Conservation (phyloP, 345 rosid genomes). For the Punica granatum region DNA sequence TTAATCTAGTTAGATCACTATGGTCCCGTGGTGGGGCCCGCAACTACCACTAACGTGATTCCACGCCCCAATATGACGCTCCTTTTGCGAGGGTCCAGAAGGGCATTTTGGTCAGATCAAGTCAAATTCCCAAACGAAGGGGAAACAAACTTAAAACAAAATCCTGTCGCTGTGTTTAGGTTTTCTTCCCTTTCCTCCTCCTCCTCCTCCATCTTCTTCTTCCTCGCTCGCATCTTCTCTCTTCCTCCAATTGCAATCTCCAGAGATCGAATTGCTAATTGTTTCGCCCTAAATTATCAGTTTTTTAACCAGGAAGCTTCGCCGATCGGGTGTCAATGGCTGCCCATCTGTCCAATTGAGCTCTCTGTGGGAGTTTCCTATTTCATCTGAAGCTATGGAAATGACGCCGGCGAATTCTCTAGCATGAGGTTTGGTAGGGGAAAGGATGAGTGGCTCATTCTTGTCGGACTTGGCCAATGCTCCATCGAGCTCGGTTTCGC, state of each 20-base stretch:
- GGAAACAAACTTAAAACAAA: background rate
- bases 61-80: too few relatives aligned
- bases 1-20: too few relatives aligned
- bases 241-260: background rate
- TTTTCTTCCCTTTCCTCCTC: background rate
- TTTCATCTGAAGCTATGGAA: background rate
- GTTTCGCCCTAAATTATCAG: background rate
- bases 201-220: background rate
- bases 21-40: too few relatives aligned
- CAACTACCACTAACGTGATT: too few relatives aligned
- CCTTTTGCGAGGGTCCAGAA: too few relatives aligned
- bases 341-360: background rate
- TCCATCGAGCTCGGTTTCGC: background rate
- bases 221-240: background rate
- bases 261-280: background rate
- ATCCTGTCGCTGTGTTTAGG: background rate
- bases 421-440: conserved; percentile 3
- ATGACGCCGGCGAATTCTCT: background rate
- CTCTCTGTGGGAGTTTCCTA: background rate
- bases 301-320: background rate
- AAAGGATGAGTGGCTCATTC: background rate
- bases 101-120: too few relatives aligned
- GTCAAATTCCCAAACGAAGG: too few relatives aligned
- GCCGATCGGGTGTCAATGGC: background rate
- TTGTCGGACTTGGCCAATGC: background rate